A percentile compares a stretch with the other conserved stretches of the same genome.
Conservation (phyloP, 768 basidiomycete species). For the Holtermannia corniformis region DNA sequence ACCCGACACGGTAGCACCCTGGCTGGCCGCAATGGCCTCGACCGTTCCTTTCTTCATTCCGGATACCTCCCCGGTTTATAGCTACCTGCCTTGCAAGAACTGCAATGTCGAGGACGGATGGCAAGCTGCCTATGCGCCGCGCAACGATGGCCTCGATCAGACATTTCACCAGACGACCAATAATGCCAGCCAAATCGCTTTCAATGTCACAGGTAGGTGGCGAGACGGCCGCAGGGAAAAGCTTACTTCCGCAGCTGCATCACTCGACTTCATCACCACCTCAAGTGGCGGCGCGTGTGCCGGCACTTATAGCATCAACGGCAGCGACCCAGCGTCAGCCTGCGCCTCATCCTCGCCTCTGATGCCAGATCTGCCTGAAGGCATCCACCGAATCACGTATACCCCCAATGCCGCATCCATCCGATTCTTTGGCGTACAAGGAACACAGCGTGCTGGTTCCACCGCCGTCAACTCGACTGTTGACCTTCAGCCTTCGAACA, state of each 20-base stretch:
- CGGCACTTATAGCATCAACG: slow-evolving; percentile 8
- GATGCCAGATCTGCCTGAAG: slow-evolving; percentile 1
- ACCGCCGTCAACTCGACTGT: background rate
- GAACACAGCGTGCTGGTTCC: background rate
- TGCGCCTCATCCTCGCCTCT: background rate
- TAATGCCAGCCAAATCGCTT: slow-evolving; percentile 4
- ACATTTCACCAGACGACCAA: slow-evolving; percentile 23
- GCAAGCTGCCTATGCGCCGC: slow-evolving; percentile 11
- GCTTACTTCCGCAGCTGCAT: background rate
- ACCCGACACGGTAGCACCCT: no score
- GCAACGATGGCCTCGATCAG: slow-evolving; percentile 24
- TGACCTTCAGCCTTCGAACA: background rate
- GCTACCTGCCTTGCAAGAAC: slow-evolving; percentile 13
- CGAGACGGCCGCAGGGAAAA: background rate
- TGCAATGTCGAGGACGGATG: slow-evolving; percentile 11
- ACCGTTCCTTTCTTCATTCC: slow-evolving; percentile 33
- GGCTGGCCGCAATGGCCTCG: no score
- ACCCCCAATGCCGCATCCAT: background rate
- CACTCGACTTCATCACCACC: background rate
- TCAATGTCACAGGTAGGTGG: slow-evolving; percentile 25
- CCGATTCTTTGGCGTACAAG: slow-evolving; percentile 10
- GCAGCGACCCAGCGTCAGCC: slow-evolving; percentile 3
- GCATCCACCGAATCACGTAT: slow-evolving; percentile 6
- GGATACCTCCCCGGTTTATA: slow-evolving; percentile 27
- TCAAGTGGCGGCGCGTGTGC: background rate